These are phyloP conservation scores for Euphorbia celastroides DNA, from an alignment of 441 rosid species.

Conservation along the genomic window DNA sequence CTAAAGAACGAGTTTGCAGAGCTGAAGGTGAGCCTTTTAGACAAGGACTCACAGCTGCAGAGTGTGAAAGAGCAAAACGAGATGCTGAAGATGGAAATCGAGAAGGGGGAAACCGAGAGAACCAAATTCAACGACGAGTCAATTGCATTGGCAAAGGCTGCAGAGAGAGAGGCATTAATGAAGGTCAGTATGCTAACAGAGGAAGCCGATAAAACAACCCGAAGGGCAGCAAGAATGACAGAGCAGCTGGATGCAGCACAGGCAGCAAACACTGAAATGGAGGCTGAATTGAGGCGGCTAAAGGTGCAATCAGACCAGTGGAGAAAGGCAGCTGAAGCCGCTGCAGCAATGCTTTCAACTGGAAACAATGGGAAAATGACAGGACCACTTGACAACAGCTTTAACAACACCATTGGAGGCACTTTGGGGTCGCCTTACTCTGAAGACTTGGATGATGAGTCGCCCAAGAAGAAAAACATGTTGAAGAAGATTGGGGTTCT, in stretches of 20 bases:
- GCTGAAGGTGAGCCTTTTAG: slow-evolving; percentile 45
- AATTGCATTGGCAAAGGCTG: slow-evolving; percentile 33
- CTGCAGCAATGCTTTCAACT: slow-evolving; percentile 72
- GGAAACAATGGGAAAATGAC: slow-evolving; percentile 67
- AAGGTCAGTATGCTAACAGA: slow-evolving; percentile 53
- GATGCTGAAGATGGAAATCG: slow-evolving; percentile 45
- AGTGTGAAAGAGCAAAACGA: slow-evolving; percentile 45
- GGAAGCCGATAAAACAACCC: slow-evolving; percentile 68
- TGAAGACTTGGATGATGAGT: slow-evolving; percentile 75
- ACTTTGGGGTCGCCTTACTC: slow-evolving; percentile 50
- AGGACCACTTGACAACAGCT: slow-evolving; percentile 45
- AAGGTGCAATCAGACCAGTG: slow-evolving; percentile 96
- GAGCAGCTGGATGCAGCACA: slow-evolving; percentile 82
- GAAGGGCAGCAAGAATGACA: slow-evolving; percentile 49
- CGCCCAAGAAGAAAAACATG: slow-evolving; percentile 91
- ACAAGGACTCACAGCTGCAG: slow-evolving; percentile 48
- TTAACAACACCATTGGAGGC: slow-evolving; percentile 31
- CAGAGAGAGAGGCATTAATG: slow-evolving; percentile 58
- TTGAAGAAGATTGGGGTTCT: slow-evolving; percentile 83
- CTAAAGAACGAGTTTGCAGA: slow-evolving; percentile 45
- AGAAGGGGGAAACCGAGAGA: slow-evolving; percentile 42
- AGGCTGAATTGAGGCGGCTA: slow-evolving; percentile 76
- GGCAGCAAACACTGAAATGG: slow-evolving; percentile 61
- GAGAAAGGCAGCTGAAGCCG: slow-evolving; percentile 99
- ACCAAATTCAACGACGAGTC: slow-evolving; percentile 37